These are phyloP conservation scores for Cunninghamia lanceolata DNA, from an alignment of 75 land plant genomes.

Conservation along the genomic window DNA sequence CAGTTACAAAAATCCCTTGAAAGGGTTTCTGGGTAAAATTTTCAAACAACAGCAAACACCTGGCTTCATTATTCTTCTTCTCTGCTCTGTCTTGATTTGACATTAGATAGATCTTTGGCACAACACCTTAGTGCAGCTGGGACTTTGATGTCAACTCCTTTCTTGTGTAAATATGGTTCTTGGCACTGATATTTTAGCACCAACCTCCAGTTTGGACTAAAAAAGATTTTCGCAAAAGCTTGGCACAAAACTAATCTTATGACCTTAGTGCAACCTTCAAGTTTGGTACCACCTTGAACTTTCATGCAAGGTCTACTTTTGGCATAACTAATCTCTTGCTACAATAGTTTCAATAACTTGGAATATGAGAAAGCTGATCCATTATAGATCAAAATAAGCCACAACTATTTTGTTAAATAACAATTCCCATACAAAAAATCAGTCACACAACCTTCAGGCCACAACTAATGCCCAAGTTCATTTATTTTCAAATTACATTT, in stretches of 20 bases:
- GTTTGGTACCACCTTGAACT: too few species aligned
- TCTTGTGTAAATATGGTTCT: background rate
- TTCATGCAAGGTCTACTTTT: too few species aligned
- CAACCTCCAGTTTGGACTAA: background rate
- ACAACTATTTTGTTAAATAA: background rate
- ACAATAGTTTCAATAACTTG: background rate
- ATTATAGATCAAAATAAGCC: background rate
- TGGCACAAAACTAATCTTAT: background rate
- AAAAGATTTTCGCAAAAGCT: background rate
- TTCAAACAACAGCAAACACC: background rate
- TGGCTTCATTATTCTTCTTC: background rate
- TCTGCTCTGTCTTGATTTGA: background rate
- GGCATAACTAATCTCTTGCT: too few species aligned
- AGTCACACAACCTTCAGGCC: background rate
- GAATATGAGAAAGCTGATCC: background rate
- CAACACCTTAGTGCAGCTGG: background rate
- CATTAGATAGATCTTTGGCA: background rate
- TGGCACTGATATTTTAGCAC: background rate
- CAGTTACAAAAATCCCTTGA: background rate
- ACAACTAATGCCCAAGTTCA: background rate
- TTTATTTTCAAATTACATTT: background rate
- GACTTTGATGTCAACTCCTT: background rate
- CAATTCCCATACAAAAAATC: too few species aligned
- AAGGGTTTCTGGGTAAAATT: background rate
- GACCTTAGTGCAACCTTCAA: too few species aligned